Evolutionary conservation across 2,329 filamentous ascomycete genomes (phyloP), one percentile per base, ranked within the genome.

Genomic region (Beauveria medogensis): DNA sequence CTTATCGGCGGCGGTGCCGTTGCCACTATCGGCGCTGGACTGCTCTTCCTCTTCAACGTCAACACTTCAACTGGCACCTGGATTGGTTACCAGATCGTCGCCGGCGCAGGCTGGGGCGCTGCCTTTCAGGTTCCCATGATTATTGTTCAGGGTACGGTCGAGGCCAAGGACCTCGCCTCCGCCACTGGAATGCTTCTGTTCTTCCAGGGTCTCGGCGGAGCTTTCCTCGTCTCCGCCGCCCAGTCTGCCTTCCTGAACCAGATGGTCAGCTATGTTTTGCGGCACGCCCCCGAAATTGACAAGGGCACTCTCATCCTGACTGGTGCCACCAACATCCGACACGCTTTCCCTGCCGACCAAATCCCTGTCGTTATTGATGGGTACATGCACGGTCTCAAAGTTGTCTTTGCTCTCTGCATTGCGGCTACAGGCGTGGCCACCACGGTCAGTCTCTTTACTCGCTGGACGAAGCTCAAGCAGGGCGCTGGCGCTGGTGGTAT

Each of bases 301-400:
- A 68, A 74, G 10, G 64, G 59, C 6, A 64, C 66, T 0, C 72
- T 81, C 4, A 69, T 79, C 40, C 66, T 73, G 2, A 76, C 76
- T 0, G 79, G 79, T 18, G 78, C 80, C 3, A 88, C 85, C 0
- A 78, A 83, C 64, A 75, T 91, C 43, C 80, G 83, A 65, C 62
- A 68, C 5, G 72, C 72, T 2, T 83, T 89, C 64, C 68, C 77
- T 0, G 60, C 67, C 0, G 69, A 80, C n/a, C 77, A 76, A 61
- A 73, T 87, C 2, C 67, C 73, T 0, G 74, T 77, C 0, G 84
- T 90, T 46, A 75, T 88, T 28, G 64, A 71, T 0, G 84, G 83
- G 0, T 90, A 90, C 73, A 88, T 82, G 66, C 73, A 82, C 58
- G 82, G 83, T 0, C 82, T 87, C 66, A 85, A 87, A 68, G 84